phyloP scores from a whole-genome alignment of 139 green algal genomes.

The Medakamo hakoo region DNA sequence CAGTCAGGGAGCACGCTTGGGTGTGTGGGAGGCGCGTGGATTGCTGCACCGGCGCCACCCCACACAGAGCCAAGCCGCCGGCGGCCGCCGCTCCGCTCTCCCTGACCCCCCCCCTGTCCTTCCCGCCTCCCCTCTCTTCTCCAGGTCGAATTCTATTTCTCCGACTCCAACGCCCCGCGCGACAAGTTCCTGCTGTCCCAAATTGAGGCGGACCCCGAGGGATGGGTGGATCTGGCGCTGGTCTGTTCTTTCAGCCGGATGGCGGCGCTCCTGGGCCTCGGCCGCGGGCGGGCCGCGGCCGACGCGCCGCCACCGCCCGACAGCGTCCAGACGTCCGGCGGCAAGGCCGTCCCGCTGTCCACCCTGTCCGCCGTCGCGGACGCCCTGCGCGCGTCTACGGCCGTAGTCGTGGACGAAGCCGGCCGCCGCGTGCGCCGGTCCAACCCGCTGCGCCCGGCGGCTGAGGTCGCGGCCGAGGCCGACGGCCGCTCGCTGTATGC shows the following conservation, averaged over 20 bases:
- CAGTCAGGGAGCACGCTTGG: no score
- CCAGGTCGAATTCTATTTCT: conserved; percentile 91
- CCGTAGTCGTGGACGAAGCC: no score
- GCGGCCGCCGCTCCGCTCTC: no score
- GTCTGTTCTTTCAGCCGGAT: conserved; percentile 74
- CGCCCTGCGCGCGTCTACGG: no score
- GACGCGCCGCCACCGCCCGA: no score
- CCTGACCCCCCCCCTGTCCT: no score
- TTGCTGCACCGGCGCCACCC: no score
- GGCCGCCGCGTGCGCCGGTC: not conserved
- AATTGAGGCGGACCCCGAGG: conserved; percentile 39
- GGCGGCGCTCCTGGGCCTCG: conserved; percentile 40
- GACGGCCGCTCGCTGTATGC: conserved; percentile 58
- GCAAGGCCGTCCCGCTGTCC: not conserved
- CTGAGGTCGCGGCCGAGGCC: conserved; percentile 25
- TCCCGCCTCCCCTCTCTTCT: no score
- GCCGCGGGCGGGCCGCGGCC: no score
- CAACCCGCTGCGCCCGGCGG: not conserved
- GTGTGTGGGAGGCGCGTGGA: no score
- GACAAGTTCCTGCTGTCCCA: conserved; percentile 64
- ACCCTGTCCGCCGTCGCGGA: not conserved
- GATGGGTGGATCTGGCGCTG: conserved; percentile 46
- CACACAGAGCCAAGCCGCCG: no score
- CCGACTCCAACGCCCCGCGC: conserved; percentile 70
- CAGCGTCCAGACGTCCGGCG: not conserved